These are phyloP conservation scores for Vanrija humicola DNA, from an alignment of 1,284 basidiomycete species.

Conservation along the genomic window DNA sequence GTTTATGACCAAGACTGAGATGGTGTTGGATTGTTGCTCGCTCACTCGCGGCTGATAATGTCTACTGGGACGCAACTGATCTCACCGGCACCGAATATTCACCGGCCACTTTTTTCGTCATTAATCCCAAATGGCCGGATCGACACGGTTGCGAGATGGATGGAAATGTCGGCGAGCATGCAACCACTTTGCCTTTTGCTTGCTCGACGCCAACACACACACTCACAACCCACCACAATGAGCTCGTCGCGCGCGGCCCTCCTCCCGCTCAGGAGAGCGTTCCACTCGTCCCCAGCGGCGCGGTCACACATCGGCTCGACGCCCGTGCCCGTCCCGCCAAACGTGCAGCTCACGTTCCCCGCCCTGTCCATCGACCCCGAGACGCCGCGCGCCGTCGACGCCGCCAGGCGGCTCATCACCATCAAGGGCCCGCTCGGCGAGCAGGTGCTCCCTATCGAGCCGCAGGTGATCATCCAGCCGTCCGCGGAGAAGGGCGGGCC, in stretches of 20 bases:
- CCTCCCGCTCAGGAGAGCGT: conserved; percentile 13
- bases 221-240: conserved; percentile 2
- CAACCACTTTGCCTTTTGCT: not conserved
- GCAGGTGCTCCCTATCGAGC: conserved; percentile 63
- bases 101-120: not conserved
- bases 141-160: not conserved
- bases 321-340: conserved; percentile 67
- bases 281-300: conserved; percentile 26
- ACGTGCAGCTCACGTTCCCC: conserved; percentile 57
- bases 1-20: no score
- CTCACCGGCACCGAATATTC: not conserved
- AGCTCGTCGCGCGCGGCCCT: conserved; percentile 8
- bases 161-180: not conserved
- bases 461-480: conserved; percentile 55
- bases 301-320: conserved; percentile 69
- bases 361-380: conserved; percentile 29
- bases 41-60: not conserved
- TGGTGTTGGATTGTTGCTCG: not conserved
- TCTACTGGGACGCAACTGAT: not conserved
- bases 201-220: not conserved
- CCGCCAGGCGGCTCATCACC: conserved; percentile 27
- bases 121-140: not conserved
- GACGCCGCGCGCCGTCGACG: conserved; percentile 19
- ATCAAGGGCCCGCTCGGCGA: conserved; percentile 74
- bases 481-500: conserved; percentile 14